These are phyloP conservation scores for Lachancea dasiensis DNA, from an alignment of 805 yeast species.

Conservation along the genomic window DNA sequence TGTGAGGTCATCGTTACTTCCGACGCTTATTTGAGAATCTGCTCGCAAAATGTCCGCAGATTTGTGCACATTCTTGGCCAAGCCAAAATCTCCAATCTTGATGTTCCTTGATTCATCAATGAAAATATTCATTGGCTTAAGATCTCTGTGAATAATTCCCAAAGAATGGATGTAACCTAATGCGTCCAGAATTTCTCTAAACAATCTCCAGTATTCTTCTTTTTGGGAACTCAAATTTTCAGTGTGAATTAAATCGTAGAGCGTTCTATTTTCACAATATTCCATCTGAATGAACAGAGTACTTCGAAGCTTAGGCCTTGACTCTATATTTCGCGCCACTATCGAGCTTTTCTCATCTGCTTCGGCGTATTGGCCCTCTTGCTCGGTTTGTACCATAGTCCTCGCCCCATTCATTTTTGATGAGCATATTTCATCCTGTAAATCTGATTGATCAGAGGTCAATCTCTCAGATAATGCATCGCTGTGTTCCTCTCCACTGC, in stretches of 20 bases:
- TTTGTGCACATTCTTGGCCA: constrained; percentile 82
- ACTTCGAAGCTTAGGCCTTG: constrained; percentile 36
- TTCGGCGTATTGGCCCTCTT: no score
- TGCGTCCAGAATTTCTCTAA: constrained; percentile 85
- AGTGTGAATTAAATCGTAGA: constrained; percentile 70
- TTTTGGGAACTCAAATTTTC: constrained; percentile 66
- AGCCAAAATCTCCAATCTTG: constrained; percentile 95
- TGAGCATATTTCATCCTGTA: neutral
- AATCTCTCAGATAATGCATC: constrained; percentile 13
- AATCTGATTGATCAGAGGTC: constrained; percentile 1
- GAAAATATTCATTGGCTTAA: constrained; percentile 93
- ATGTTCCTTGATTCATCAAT: constrained; percentile 85
- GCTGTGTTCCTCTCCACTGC: constrained; percentile 21
- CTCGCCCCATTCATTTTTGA: neutral
- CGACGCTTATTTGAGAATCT: constrained; percentile 26
- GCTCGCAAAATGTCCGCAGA: constrained; percentile 32
- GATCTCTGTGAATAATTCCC: constrained; percentile 91
- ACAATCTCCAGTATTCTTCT: constrained; percentile 83
- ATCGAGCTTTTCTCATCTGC: no score
- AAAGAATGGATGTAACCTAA: constrained; percentile 85
- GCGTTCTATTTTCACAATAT: constrained; percentile 91
- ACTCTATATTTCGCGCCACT: no score
- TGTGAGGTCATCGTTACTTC: constrained; percentile 63
- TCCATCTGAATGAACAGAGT: constrained; percentile 97
- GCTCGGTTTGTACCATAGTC: no score